A percentile compares a stretch with the other conserved stretches of the same genome.
Evolutionary conservation across 345 rosid genomes (phyloP).

Genomic region (Triadica sebifera): DNA sequence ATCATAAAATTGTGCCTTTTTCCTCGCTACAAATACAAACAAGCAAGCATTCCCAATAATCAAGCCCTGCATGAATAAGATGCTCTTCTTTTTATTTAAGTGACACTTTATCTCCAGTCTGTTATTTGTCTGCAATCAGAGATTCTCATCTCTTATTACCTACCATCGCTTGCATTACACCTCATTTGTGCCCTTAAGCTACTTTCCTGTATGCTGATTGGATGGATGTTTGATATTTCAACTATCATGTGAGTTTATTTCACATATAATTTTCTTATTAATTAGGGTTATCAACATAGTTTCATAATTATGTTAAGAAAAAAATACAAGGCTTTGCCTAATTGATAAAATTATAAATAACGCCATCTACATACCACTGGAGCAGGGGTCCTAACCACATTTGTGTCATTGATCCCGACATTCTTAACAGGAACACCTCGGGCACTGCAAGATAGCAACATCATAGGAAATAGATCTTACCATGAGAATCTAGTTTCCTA

Average conservation of each 20-base stretch:
- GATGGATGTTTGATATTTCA: background rate
- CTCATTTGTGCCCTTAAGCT: background rate
- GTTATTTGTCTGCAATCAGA: background rate
- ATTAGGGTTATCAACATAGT: background rate
- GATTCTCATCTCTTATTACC: background rate
- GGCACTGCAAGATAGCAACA: constrained; percentile 23
- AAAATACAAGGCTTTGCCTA: background rate
- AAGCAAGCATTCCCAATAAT: background rate
- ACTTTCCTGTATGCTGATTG: background rate
- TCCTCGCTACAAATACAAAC: background rate
- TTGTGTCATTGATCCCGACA: constrained; percentile 1
- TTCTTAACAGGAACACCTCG: constrained; percentile 13
- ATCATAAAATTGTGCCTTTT: background rate
- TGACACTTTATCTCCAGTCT: background rate
- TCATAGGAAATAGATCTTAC: background rate
- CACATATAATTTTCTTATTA: background rate
- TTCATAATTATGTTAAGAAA: background rate
- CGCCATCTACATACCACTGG: constrained; percentile 20
- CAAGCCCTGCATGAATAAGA: background rate
- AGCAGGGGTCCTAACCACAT: constrained; percentile 11
- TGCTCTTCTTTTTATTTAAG: background rate
- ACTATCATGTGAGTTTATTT: too few species aligned
- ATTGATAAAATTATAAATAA: background rate
- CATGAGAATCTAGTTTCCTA: background rate
- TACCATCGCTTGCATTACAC: background rate